These are phyloP conservation scores for Yarrowia sp. DNA, from an alignment of 805 yeast species.

Conservation along the genomic window DNA sequence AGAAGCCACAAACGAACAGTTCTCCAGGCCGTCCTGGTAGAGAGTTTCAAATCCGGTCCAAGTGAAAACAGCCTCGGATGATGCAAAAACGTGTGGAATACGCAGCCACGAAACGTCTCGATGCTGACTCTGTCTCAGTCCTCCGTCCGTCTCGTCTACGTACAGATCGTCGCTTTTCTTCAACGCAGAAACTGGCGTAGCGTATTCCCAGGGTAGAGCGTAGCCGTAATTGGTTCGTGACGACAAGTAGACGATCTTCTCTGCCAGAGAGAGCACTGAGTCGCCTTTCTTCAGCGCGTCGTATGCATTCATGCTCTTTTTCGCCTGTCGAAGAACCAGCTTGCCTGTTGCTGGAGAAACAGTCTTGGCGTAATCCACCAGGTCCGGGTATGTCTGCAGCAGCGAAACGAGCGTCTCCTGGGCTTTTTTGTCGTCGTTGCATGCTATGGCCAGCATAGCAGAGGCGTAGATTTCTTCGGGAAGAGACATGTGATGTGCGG, in stretches of 20 bases:
- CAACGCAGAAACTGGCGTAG: conserved; percentile 11
- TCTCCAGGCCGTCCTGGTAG: conserved; percentile 42
- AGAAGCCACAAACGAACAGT: conserved; percentile 77
- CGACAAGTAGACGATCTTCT: conserved; percentile 27
- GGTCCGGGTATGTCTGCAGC: background rate
- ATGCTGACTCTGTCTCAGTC: background rate
- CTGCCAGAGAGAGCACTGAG: conserved; percentile 30
- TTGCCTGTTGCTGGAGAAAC: conserved; percentile 1
- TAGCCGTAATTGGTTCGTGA: conserved; percentile 33
- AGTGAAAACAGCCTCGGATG: conserved; percentile 3
- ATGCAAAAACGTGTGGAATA: conserved; percentile 1
- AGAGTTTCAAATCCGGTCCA: conserved; percentile 26
- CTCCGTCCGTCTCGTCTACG: conserved; percentile 7
- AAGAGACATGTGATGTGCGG: background rate
- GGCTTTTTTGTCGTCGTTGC: conserved; percentile 3
- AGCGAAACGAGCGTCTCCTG: background rate
- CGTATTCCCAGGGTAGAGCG: conserved; percentile 34
- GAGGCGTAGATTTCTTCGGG: conserved; percentile 12
- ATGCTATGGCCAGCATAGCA: background rate
- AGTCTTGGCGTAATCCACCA: background rate
- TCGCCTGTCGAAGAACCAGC: conserved; percentile 11
- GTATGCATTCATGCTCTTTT: conserved; percentile 28
- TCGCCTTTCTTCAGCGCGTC: conserved; percentile 29
- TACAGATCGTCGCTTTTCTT: conserved; percentile 6
- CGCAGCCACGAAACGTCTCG: conserved; percentile 10